Evolutionary conservation across 169 alveolate species (phyloP).

Genomic region (Cryptosporidium muris): DNA sequence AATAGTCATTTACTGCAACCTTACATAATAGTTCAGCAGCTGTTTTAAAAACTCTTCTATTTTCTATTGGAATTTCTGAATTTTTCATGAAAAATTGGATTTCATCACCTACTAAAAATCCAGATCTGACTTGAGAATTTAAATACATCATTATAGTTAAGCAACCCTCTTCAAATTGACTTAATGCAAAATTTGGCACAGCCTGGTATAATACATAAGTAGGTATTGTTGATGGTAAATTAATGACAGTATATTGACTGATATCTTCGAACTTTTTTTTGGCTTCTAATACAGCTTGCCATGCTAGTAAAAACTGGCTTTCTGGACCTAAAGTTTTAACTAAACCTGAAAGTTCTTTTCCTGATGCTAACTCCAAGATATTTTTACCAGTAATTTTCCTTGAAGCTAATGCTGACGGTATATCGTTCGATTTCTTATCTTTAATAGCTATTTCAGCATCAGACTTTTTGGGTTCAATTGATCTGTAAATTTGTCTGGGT

Average conservation of each 20-base stretch:
- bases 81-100: conserved; percentile 43
- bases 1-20: conserved; percentile 41
- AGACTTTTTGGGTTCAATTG: background rate
- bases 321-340: conserved; percentile 42
- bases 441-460: too few relatives aligned
- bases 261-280: conserved; percentile 43
- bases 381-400: conserved; percentile 27
- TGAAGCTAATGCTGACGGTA: conserved; percentile 4
- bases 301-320: conserved; percentile 40
- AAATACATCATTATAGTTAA: conserved; percentile 7
- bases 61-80: conserved; percentile 32
- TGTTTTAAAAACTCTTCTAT: conserved; percentile 24
- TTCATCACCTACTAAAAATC: conserved; percentile 40
- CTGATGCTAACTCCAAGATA: conserved; percentile 13
- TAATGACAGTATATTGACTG: conserved; percentile 13
- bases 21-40: conserved; percentile 38
- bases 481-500: conserved; percentile 19
- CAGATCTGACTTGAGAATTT: conserved; percentile 50
- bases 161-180: conserved; percentile 26
- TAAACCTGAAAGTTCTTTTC: conserved; percentile 24
- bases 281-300: conserved; percentile 70
- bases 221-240: conserved; percentile 14
- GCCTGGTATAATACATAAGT: conserved; percentile 23
- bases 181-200: conserved; percentile 31
- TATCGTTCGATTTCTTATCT: too few relatives aligned